Evolutionary conservation across 768 basidiomycete genomes (phyloP), one percentile per base, ranked within the genome.

Genomic region (Pholiota microspora): DNA sequence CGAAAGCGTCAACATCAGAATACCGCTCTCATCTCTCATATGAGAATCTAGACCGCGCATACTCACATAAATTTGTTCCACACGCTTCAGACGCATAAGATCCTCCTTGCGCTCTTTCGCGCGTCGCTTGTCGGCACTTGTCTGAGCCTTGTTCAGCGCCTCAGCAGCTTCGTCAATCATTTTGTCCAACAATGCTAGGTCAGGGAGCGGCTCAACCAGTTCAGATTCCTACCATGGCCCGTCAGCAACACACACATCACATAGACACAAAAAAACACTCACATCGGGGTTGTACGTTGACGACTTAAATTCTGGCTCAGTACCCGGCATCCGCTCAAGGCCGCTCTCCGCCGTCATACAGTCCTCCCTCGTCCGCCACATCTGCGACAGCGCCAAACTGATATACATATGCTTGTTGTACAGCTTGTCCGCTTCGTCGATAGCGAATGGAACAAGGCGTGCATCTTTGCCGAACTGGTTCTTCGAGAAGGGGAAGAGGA

Each of bases 341-440:
- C 97, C 97, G 64, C 94, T 93, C 73, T 99, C 97, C 45, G 86
- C 83, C 1, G 88, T 86, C 80, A 97, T 92, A 65, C 89, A 98
- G 64, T 98, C 96, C 69, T 98, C 95, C 61, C 97, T 79, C 15
- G 93, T 90, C 67, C 88, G 81, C 92, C 93, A 98, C 84, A 95
- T 92, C 73, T 99, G 97, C 74, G 85, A 84, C 15, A 98, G 73
- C 21, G 94, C 83, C 48, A 95, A 75, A 45, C 92, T 89, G 55
- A 98, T 79, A 64, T 97, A 88, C 84, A 96, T 88, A 66, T 98
- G 94, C 58, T 82, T 83, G 59, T 84, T 82, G 68, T 95, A 98
- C 40, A 99, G 78, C 49, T 82, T 84, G 69, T 96, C 93, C 0
- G 97, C 97, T 68, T 99, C 97, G 42, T 94, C 93, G 55, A 99